Evolutionary conservation across 768 basidiomycete species (phyloP), one percentile per base, ranked within the genome.

Genomic region (Termitomyces sp.): DNA sequence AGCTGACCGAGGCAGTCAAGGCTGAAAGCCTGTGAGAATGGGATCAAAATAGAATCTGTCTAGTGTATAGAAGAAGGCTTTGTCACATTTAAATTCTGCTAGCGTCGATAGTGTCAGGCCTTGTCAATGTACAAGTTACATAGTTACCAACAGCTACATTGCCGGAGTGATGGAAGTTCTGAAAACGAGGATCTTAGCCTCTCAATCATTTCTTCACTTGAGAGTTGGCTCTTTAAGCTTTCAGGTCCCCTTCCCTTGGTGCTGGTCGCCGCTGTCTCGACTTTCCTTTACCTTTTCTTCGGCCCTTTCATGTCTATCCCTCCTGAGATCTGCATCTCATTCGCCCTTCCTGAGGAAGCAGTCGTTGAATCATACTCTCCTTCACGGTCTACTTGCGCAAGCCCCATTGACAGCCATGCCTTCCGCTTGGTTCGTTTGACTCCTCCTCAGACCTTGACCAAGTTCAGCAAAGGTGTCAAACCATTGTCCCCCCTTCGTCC

Each of bases 271-370:
- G 70, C 65, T 63, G 64, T 69, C 66, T 65, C 58, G 51, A 67
- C 64, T 66, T 60, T 61, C 64, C 59, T 62, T 56, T 55, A 51
- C 57, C 56, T 33, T 57, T 60, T 62, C 42, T 55, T 56, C 52
- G 58, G 45, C 58, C 57, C 31, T 55, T 18, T 64, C 57, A 58
- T 66, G 63, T 71, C 75, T 55, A 73, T 78, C 57, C 72, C 89
- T 64, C 88, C 89, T 62, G 75, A 80, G 61, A 91, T 92, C 63
- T 80, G 77, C 63, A 82, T 92, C 66, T 90, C 86, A 22, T 82
- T 77, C 34, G 82, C 88, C 49, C 82, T 85, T 3, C 81, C 81
- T n/a, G 75, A 81, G 62, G 78, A 81, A 51, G 69, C 72, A 44
- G 54, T 66, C 33, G 62, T 72, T 33, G 84, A 88, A 67, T 83